phyloP scores from a whole-genome alignment of 2,329 filamentous ascomycete genomes.

The Cercospora berteroae region DNA sequence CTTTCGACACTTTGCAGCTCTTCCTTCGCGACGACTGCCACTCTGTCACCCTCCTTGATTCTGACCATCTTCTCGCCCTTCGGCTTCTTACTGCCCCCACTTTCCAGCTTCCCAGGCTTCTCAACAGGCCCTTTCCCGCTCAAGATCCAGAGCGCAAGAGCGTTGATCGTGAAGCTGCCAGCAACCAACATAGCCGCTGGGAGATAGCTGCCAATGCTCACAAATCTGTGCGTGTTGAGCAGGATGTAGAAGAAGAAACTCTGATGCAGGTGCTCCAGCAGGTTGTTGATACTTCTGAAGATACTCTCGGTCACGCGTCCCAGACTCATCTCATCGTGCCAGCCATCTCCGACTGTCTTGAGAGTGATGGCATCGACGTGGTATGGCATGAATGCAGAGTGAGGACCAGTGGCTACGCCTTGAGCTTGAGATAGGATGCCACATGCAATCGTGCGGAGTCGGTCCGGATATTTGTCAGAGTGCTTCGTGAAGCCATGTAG shows the following conservation, averaged over 20 bases:
- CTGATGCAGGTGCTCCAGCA: constrained; percentile 94
- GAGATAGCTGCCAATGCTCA: constrained; percentile 96
- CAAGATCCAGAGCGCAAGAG: constrained; percentile 88
- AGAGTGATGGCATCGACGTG: constrained; percentile 95
- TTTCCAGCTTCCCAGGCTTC: constrained; percentile 36
- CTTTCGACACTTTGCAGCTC: constrained; percentile 54
- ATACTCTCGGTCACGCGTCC: constrained; percentile 86
- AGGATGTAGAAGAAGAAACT: constrained; percentile 99
- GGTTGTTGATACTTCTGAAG: constrained; percentile 90
- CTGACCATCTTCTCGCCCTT: constrained; percentile 40
- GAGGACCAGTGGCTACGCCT: constrained; percentile 83
- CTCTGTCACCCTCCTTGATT: constrained; percentile 38
- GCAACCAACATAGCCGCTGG: constrained; percentile 97
- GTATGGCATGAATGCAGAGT: constrained; percentile 96
- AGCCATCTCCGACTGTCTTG: constrained; percentile 83
- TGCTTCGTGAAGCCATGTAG: constrained; percentile 85
- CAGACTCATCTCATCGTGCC: constrained; percentile 97
- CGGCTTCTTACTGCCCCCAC: constrained; percentile 31
- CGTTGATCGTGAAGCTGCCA: constrained; percentile 91
- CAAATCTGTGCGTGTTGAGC: constrained; percentile 87
- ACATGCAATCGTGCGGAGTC: constrained; percentile 81
- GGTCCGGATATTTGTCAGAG: constrained; percentile 72
- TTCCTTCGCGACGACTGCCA: constrained; percentile 41
- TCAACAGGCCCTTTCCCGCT: constrained; percentile 57
- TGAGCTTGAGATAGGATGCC: constrained; percentile 92